Evolutionary conservation across 257 asterid species (phyloP), one percentile per base, ranked within the genome.

Genomic region (Jacaranda mimosifolia): DNA sequence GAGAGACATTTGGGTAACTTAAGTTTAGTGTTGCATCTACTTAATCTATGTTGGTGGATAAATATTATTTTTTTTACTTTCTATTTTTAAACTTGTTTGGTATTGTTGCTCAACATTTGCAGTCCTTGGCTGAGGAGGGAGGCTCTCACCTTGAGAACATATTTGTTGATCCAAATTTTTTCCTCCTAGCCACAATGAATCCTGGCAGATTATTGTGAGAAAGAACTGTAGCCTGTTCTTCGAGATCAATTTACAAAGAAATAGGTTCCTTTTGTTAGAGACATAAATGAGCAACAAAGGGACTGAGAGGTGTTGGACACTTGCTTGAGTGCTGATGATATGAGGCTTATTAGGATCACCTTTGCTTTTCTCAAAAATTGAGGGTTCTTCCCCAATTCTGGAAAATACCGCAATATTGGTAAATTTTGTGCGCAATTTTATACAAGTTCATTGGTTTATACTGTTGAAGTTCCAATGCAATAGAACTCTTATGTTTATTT

Each of bases 121-220:
- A 93, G 98, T 85, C 88, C 3, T 88, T 95, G 93, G 96, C 99
- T 58, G 99, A 95, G 92, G 93, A 91, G 88, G 99, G 99, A 83
- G 99, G 99, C 45, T 81, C 94, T 70, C 83, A 89, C 52, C 91
- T 93, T 85, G 97, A 95, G 90, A 86, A 32, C 43, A 69, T 95
- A 78, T 79, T 77, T 32, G 96, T 97, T 66, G 89, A 93, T 84
- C 76, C 81, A 6, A 79, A 93, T 35, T 93, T 95, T 81, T 90
- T 87, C 76, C 84, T 95, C 59, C 89, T 95, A 40, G 99, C 99
- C 43, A 93, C 99, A 49, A 95, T 95, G 99, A 95, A 95, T 87
- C 99, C 98, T 79, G 99, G 99, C 36, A 66, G 32, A 95, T 87
- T 91, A 87, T 83, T 98, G 99, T 48, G 93, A 95, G 82, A 95